A percentile compares a stretch with the other conserved stretches of the same genome.
These are phyloP conservation scores for Malus orientalis DNA, from an alignment of 306 rosid genomes.

Conservation along the genomic window DNA sequence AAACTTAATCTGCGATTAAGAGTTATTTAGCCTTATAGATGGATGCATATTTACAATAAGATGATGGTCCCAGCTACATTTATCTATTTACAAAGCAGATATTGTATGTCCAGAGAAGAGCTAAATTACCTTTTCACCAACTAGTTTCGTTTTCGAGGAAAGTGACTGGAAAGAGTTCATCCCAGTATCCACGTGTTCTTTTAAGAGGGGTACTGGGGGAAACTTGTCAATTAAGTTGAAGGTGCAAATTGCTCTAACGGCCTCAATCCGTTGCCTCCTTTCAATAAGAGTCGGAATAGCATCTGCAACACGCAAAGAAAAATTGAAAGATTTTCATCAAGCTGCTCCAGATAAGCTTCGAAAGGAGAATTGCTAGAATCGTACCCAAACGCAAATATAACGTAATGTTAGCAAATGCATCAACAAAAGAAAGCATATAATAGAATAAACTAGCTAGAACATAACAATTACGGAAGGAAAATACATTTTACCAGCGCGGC, in stretches of 20 bases:
- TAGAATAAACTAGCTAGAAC: background rate
- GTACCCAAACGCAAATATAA: background rate
- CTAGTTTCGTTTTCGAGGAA: background rate
- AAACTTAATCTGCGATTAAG: slow-evolving; percentile 26
- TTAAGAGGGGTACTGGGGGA: slow-evolving; percentile 33
- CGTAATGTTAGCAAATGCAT: background rate
- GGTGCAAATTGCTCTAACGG: slow-evolving; percentile 46
- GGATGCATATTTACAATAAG: background rate
- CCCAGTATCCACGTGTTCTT: slow-evolving; percentile 8
- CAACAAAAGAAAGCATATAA: background rate
- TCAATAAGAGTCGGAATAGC: slow-evolving; percentile 31
- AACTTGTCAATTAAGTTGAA: slow-evolving; percentile 37
- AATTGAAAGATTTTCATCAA: background rate
- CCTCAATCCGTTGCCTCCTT: slow-evolving; percentile 34
- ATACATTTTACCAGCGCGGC: background rate
- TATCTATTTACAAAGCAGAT: background rate
- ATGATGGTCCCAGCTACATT: background rate
- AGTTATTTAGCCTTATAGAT: background rate
- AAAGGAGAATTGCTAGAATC: background rate
- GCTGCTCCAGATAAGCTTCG: background rate
- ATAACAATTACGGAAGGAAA: background rate
- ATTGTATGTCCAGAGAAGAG: background rate
- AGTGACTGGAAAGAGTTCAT: background rate
- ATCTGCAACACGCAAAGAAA: slow-evolving; percentile 14
- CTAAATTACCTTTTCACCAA: slow-evolving; percentile 24